Base-by-base conservation (phyloP, 1,139 yeast species). In the Saccharomyces hybrid region DNA sequence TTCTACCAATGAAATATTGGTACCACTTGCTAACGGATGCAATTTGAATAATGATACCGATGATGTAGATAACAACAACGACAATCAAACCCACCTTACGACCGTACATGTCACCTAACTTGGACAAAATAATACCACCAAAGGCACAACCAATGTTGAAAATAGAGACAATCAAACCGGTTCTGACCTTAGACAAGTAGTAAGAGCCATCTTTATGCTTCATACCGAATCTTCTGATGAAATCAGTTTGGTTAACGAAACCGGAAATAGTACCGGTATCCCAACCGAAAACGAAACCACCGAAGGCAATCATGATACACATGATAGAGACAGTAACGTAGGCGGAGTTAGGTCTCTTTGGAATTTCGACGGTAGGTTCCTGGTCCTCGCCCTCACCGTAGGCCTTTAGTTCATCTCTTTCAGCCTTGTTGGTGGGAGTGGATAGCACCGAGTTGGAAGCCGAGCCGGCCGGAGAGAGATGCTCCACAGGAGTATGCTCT, bases 211-310 rank as follows among this genome's bases (percentile, higher is more conserved):
- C 61, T 55, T 21, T 21, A 60, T 79, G 78, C 16, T 84, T 79
- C 27, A 80, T 81, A 62, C 82, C 83, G 60, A 84, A 86, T 60
- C 80, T 75, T 46, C 67, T 64, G 52, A 72, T 72, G 67, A 83
- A 88, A 64, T 81, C 82, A 5, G 78, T 71, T 88, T 85, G 83
- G 65, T 84, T 84, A 67, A 86, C 78, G 62, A 86, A 83, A 68
- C 95, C 95, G 28, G 86, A 80, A 69, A 85, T 84, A 63, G 89
- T 83, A 74, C 90, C 90, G 32, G 90, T 84, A 73, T 84, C 90
- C 80, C 84, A 84, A 62, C 90, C 90, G 65, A 78, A 85, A 58
- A 84, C 81, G 66, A 82, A 77, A 68, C 88, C 88, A 71, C 85
- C 87, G 60, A 82, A 80, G 57, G 86, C 85, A 54, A 75, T 81